These are phyloP conservation scores for Apiotrichum veenhuisii DNA, from an alignment of 1,284 basidiomycete species.

Conservation along the genomic window DNA sequence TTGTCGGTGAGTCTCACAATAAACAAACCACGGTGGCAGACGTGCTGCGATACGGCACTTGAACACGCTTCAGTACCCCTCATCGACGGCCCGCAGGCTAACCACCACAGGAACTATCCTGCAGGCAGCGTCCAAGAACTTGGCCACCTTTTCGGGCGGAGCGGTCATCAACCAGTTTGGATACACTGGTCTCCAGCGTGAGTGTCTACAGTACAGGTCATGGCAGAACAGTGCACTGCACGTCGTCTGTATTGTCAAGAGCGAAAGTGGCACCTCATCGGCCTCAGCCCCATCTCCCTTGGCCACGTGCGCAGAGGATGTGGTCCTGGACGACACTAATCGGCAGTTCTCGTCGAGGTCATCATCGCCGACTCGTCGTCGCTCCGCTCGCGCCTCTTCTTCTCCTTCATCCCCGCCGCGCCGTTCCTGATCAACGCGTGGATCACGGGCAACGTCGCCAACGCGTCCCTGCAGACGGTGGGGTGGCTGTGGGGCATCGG, in stretches of 20 bases:
- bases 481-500: slow-evolving; percentile 51
- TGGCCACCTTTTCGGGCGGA: slow-evolving; percentile 46
- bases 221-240: no score
- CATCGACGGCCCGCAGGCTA: no score
- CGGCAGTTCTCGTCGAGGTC: slow-evolving; percentile 47
- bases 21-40: no score
- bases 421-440: slow-evolving; percentile 44
- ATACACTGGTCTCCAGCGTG: slow-evolving; percentile 19
- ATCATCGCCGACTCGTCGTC: slow-evolving; percentile 51
- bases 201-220: no score
- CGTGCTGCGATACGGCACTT: no score
- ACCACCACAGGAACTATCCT: slow-evolving; percentile 48
- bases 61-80: no score
- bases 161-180: slow-evolving; percentile 45
- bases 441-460: slow-evolving; percentile 20
- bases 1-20: slow-evolving; percentile 31
- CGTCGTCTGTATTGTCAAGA: no score
- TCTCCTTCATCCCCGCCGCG: slow-evolving; percentile 49
- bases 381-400: slow-evolving; percentile 49
- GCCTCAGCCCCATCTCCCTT: no score
- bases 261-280: no score
- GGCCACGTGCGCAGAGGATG: no score
- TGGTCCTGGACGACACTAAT: no score
- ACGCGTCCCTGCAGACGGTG: slow-evolving; percentile 26
- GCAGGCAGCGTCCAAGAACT: slow-evolving; percentile 37